phyloP scores from a whole-genome alignment of 768 basidiomycete genomes.

The Lenzites betulinus region DNA sequence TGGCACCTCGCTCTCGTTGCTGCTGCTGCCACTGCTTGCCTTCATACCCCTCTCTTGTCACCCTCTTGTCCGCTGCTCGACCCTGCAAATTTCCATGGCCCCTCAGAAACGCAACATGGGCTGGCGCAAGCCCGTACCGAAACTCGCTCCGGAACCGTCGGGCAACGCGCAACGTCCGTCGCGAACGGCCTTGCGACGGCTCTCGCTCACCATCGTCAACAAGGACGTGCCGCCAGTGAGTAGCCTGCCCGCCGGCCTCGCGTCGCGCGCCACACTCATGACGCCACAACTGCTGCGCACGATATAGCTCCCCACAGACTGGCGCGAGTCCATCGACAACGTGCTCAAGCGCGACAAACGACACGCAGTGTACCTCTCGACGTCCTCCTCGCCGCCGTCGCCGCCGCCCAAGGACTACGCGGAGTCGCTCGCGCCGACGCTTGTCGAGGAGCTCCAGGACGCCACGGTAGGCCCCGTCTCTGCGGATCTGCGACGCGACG shows the following conservation, averaged over 20 bases:
- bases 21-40: background rate
- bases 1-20: conserved; percentile 7
- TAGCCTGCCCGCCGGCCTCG: conserved; percentile 4
- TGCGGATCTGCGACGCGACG: conserved; percentile 5
- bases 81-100: background rate
- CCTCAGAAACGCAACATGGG: conserved; percentile 43
- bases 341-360: conserved; percentile 18
- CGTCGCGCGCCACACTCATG: conserved; percentile 4
- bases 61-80: background rate
- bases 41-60: background rate
- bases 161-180: conserved; percentile 29
- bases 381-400: background rate
- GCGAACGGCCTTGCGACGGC: conserved; percentile 7
- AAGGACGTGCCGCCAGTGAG: conserved; percentile 32
- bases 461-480: background rate
- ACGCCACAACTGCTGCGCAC: conserved; percentile 13
- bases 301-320: conserved; percentile 31
- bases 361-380: conserved; percentile 16
- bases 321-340: conserved; percentile 26
- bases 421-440: conserved; percentile 13
- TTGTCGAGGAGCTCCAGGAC: conserved; percentile 8
- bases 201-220: conserved; percentile 24
- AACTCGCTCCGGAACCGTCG: conserved; percentile 66
- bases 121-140: conserved; percentile 72
- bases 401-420: conserved; percentile 15